Evolutionary conservation across 768 basidiomycete genomes (phyloP).

Genomic region (Leccinum arenicola): DNA sequence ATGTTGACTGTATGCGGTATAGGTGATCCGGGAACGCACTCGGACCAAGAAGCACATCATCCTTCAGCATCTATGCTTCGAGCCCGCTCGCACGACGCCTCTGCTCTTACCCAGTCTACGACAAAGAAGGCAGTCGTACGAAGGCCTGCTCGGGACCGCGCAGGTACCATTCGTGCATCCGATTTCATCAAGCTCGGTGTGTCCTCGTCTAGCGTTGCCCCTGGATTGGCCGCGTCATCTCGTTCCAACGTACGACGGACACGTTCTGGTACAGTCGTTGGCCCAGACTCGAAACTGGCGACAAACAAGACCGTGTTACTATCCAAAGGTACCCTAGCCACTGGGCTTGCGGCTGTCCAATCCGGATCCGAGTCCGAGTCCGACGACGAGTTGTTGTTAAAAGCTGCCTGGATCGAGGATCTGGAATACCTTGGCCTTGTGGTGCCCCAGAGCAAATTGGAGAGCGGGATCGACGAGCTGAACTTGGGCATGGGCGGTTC

Average conservation of each 20-base stretch:
- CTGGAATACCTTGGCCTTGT: slow-evolving; percentile 21
- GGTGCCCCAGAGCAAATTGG: slow-evolving; percentile 1
- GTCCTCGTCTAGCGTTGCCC: slow-evolving; percentile 3
- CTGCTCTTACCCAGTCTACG: neutral
- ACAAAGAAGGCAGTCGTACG: slow-evolving; percentile 13
- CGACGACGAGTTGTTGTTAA: slow-evolving; percentile 26
- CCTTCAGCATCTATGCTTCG: neutral
- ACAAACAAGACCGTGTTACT: neutral
- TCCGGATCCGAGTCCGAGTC: slow-evolving; percentile 16
- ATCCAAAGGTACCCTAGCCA: neutral
- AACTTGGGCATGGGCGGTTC: slow-evolving; percentile 23
- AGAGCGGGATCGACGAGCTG: slow-evolving; percentile 25
- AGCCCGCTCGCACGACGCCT: slow-evolving; percentile 22
- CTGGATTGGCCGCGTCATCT: neutral
- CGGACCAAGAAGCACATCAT: slow-evolving; percentile 7
- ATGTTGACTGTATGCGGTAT: slow-evolving; percentile 7
- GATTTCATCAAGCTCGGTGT: slow-evolving; percentile 31
- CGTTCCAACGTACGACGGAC: slow-evolving; percentile 36
- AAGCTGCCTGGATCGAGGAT: slow-evolving; percentile 20
- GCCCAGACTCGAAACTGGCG: slow-evolving; percentile 26
- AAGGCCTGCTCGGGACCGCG: slow-evolving; percentile 36
- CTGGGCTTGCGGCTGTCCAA: neutral
- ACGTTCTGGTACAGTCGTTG: slow-evolving; percentile 49
- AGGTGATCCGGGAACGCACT: slow-evolving; percentile 15
- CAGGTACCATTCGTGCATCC: slow-evolving; percentile 51